Conservation (phyloP, 192 early-diverging fungal genomes). For the Dissophora ornata region DNA sequence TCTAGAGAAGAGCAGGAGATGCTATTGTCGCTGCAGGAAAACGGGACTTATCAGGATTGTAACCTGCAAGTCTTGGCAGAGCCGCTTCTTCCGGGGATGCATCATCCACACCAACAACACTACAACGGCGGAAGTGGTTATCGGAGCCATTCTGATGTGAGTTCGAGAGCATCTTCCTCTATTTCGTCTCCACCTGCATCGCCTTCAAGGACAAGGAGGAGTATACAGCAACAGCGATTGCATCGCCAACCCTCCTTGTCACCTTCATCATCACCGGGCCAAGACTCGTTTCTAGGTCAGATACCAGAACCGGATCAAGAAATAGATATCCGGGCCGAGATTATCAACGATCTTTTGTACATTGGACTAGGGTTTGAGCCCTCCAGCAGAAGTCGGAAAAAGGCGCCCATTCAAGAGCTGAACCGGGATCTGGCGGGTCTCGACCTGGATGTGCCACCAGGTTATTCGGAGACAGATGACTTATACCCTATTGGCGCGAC, state of each 20-base stretch:
- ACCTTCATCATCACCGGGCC: constrained; percentile 9
- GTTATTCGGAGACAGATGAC: constrained; percentile 19
- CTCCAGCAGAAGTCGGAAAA: constrained; percentile 30
- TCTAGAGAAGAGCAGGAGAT: constrained; percentile 51
- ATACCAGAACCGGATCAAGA: constrained; percentile 10
- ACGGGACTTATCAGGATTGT: constrained; percentile 47
- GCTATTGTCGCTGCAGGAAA: constrained; percentile 39
- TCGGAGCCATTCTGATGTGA: neutral
- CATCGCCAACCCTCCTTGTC: constrained; percentile 6
- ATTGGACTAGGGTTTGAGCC: constrained; percentile 53
- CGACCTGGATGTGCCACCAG: constrained; percentile 27
- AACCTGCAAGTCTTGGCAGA: constrained; percentile 44
- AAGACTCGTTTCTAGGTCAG: constrained; percentile 1
- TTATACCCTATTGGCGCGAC: constrained; percentile 18
- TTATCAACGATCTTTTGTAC: constrained; percentile 49
- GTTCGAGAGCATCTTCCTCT: constrained; percentile 9
- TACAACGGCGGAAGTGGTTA: neutral
- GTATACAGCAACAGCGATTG: constrained; percentile 13
- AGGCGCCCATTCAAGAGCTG: constrained; percentile 7
- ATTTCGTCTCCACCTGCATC: constrained; percentile 33
- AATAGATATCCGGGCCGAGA: constrained; percentile 40
- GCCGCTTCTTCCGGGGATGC: constrained; percentile 27
- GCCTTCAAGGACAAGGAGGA: constrained; percentile 23
- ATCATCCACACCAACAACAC: constrained; percentile 2
- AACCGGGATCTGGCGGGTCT: constrained; percentile 23